Conservation (phyloP, 2,329 filamentous ascomycete species). For the Aureobasidium sp. region DNA sequence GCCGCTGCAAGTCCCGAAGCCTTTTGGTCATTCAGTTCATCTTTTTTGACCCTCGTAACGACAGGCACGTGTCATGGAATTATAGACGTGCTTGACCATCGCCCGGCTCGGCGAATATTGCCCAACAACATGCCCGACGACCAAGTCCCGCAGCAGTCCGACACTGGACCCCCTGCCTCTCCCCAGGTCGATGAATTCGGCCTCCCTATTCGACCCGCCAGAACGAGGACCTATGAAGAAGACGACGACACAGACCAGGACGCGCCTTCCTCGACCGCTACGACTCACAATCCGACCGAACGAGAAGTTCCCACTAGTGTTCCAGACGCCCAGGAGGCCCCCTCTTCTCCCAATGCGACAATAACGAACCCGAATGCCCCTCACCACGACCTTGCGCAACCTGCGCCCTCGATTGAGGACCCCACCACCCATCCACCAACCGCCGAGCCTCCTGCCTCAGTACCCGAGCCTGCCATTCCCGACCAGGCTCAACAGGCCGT, state of each 20-base stretch:
- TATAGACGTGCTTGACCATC: not conserved
- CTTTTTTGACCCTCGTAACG: not conserved
- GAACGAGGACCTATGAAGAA: conserved; percentile 22
- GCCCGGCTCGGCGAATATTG: not conserved
- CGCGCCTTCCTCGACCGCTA: not conserved
- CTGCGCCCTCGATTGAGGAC: not conserved
- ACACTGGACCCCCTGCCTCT: not conserved
- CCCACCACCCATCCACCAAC: not conserved
- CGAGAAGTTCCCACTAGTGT: not conserved
- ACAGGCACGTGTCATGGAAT: conserved; percentile 3
- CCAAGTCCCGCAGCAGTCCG: not conserved
- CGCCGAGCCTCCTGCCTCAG: not conserved
- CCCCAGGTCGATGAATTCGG: conserved; percentile 28
- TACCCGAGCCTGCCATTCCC: not conserved
- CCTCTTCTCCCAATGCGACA: not conserved
- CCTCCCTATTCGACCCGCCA: conserved; percentile 25
- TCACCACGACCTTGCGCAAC: not conserved
- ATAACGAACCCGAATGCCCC: not conserved
- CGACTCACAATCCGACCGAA: not conserved
- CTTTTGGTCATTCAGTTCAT: not conserved
- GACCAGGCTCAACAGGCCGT: conserved; percentile 9
- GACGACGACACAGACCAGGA: conserved; percentile 15
- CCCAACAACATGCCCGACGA: not conserved
- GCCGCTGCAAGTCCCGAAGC: not conserved
- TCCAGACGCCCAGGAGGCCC: not conserved